A percentile compares a stretch with the other conserved stretches of the same genome.
Conservation (phyloP, 805 yeast species). For the Candida namnaoensis region DNA sequence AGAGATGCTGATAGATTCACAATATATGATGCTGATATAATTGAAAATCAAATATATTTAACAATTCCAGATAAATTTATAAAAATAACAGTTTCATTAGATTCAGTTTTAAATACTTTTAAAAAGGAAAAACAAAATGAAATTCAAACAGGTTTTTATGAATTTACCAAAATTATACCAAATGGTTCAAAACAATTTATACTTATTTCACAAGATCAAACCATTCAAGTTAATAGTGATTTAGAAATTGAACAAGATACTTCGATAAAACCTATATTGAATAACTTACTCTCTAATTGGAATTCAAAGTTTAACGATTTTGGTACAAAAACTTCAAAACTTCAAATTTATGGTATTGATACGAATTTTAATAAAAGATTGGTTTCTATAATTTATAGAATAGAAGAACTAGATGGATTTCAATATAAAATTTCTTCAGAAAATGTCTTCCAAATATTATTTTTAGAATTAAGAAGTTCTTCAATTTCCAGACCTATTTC, state of each 20-base stretch:
- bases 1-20: conserved; percentile 3
- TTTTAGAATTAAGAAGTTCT: conserved; percentile 4
- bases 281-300: conserved; percentile 11
- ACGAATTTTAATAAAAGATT: conserved; percentile 10
- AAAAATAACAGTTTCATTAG: neutral
- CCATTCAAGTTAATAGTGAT: conserved; percentile 2
- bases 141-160: conserved; percentile 2
- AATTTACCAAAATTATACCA: conserved; percentile 8
- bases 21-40: conserved; percentile 10
- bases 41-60: neutral
- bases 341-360: conserved; percentile 10
- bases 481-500: too few species aligned
- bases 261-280: conserved; percentile 4
- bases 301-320: conserved; percentile 15
- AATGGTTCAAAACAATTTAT: neutral
- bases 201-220: conserved; percentile 4
- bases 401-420: conserved; percentile 9
- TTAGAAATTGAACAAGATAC: too few species aligned
- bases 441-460: conserved; percentile 8
- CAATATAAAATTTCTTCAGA: conserved; percentile 17
- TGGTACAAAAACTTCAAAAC: conserved; percentile 8
- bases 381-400: conserved; percentile 12
- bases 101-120: too few species aligned
- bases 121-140: neutral
- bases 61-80: conserved; percentile 6